Base-by-base conservation (phyloP, 2,329 filamentous ascomycete genomes). In the Cercospora berteroae region DNA sequence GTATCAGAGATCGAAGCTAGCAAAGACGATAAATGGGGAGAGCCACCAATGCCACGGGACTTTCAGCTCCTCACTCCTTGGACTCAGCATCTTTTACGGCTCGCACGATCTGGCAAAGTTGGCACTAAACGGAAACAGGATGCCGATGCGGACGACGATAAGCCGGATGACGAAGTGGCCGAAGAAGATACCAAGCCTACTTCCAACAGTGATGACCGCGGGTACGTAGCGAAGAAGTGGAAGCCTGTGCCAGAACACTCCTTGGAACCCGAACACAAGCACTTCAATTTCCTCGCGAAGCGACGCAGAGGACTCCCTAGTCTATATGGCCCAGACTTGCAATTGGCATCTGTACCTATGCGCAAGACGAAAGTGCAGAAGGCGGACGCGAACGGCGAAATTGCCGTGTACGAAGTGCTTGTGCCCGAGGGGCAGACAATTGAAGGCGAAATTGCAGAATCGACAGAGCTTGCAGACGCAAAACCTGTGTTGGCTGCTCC, bases 11-110 rank as follows among this genome's bases (percentile, higher is more conserved):
- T 69, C 64, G 39, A 65, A 67, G 56, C 63, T 56, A 42, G 63
- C 16, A 70, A 73, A 33, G 83, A 87, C 69, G 90, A 94, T 73
- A 87, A 85, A 62, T 94, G 90, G 87, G 89, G 88, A 58, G 94
- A 97, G 76, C 85, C 93, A 18, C 89, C 92, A 55, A 94, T 97
- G 92, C 94, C 94, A 44, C 91, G 91, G 74, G 94, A 97, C 77
- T 91, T 88, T 31, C 86, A 90, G 66, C 84, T 96, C 33, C 83
- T 97, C 9, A 87, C 91, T 0, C 86, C 89, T 1, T 90, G 93
- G 77, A 94, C 90, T 63, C 91, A 95, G 75, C 91, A 94, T 71
- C 85, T 97, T 5, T 84, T 97, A 13, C 89, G 91, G 65, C 90
- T 91, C 42, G 92, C 93, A 58, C 87, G 94, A 67, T 92, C 75